Percentiles rank a stretch among this genome's conserved stretches.
Evolutionary conservation across 257 asterid genomes (phyloP).

Genomic region (Thymus mandschuricus): DNA sequence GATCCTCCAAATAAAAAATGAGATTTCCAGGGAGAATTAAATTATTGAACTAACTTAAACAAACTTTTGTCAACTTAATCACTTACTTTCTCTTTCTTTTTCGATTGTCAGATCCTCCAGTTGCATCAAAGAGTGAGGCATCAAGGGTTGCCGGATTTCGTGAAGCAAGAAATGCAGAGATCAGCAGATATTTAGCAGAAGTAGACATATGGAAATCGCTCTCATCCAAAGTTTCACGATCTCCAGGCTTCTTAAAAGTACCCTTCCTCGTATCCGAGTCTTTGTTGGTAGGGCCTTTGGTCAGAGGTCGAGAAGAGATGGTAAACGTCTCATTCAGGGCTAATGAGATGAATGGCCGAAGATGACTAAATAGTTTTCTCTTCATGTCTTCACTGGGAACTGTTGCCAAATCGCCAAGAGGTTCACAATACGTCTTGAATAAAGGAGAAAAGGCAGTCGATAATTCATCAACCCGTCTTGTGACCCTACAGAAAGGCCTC

Average conservation of each 20-base stretch:
- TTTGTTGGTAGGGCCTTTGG: conserved; percentile 46
- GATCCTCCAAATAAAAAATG: background rate
- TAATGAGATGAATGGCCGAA: conserved; percentile 62
- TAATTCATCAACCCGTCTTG: conserved; percentile 85
- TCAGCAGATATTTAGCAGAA: conserved; percentile 85
- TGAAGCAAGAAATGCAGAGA: conserved; percentile 95
- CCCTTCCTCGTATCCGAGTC: conserved; percentile 46
- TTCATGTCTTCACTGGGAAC: conserved; percentile 62
- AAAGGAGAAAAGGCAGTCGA: conserved; percentile 67
- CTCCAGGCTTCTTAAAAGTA: conserved; percentile 47
- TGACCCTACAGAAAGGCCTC: conserved; percentile 75
- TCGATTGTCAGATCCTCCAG: conserved; percentile 76
- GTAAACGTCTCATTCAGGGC: conserved; percentile 68
- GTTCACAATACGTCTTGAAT: conserved; percentile 85
- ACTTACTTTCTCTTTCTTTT: conserved; percentile 88
- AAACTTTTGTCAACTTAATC: conserved; percentile 6
- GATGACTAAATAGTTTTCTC: conserved; percentile 62
- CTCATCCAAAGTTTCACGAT: conserved; percentile 48
- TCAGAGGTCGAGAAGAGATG: conserved; percentile 46
- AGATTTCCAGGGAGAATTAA: background rate
- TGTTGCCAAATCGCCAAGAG: conserved; percentile 58
- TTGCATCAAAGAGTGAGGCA: conserved; percentile 91
- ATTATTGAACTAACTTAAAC: conserved; percentile 12
- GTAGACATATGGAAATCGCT: conserved; percentile 83
- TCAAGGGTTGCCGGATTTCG: conserved; percentile 99